Conservation (phyloP, 352 stramenopile genomes). For the Phytophthora pinifolia region DNA sequence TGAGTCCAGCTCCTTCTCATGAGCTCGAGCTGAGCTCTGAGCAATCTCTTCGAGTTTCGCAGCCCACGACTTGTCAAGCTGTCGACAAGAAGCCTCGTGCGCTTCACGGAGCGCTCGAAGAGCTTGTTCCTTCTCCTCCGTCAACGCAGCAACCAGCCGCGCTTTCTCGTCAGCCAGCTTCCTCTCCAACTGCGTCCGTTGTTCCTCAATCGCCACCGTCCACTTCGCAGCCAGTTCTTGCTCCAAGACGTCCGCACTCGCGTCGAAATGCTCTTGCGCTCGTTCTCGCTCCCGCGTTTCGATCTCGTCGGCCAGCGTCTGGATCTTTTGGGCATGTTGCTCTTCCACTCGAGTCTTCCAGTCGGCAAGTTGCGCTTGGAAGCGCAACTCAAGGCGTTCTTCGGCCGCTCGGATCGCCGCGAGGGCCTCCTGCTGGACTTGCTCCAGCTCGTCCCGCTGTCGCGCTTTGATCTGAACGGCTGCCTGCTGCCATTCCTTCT, state of each 20-base stretch:
- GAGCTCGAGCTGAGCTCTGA: background rate
- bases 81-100: slow-evolving; percentile 11
- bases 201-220: slow-evolving; percentile 17
- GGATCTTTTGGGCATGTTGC: slow-evolving; percentile 22
- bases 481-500: slow-evolving; percentile 77
- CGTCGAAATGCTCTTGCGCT: slow-evolving; percentile 23
- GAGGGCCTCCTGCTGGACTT: slow-evolving; percentile 59
- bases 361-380: slow-evolving; percentile 38
- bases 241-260: slow-evolving; percentile 22
- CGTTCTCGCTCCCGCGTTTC: slow-evolving; percentile 27
- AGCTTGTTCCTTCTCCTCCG: slow-evolving; percentile 15
- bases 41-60: slow-evolving; percentile 17
- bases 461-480: slow-evolving; percentile 70
- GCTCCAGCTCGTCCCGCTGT: slow-evolving; percentile 68
- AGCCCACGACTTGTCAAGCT: slow-evolving; percentile 33
- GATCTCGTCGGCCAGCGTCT: slow-evolving; percentile 24
- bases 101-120: slow-evolving; percentile 18
- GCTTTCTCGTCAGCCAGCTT: slow-evolving; percentile 21
- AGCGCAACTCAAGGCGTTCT: slow-evolving; percentile 55
- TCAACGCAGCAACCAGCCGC: background rate
- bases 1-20: slow-evolving; percentile 18
- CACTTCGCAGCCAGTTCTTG: slow-evolving; percentile 22
- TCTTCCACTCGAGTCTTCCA: slow-evolving; percentile 39
- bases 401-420: slow-evolving; percentile 65
- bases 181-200: slow-evolving; percentile 9